These are phyloP conservation scores for Scheffersomyces stambukii DNA, from an alignment of 1,139 yeast species.

Conservation along the genomic window DNA sequence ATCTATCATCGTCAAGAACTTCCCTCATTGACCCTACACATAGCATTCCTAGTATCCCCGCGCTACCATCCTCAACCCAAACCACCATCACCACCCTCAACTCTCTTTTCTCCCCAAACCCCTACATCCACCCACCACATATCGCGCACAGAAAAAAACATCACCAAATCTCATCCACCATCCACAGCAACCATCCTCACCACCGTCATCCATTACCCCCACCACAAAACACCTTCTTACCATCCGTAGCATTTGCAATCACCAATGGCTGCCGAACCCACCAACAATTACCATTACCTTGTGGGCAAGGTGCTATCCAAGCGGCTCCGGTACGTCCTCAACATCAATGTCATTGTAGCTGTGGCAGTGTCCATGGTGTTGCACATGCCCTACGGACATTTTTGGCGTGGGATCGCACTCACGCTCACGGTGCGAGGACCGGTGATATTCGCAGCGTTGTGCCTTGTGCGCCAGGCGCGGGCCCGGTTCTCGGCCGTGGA, in stretches of 20 bases:
- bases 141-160: too few relatives aligned
- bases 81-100: too few relatives aligned
- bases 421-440: constrained; percentile 29
- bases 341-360: constrained; percentile 26
- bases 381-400: constrained; percentile 23
- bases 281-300: constrained; percentile 21
- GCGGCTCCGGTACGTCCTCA: constrained; percentile 33
- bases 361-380: constrained; percentile 21
- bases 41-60: too few relatives aligned
- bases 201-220: too few relatives aligned
- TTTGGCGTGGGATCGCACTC: constrained; percentile 28
- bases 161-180: too few relatives aligned
- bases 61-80: too few relatives aligned
- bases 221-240: too few relatives aligned
- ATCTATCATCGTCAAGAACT: too few relatives aligned
- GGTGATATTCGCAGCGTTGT: constrained; percentile 23
- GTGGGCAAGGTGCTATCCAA: constrained; percentile 31
- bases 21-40: too few relatives aligned
- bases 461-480: constrained; percentile 45
- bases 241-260: not conserved
- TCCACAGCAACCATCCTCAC: constrained; percentile 1
- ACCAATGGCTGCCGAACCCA: constrained; percentile 3
- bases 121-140: too few relatives aligned
- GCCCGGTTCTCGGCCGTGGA: constrained; percentile 50
- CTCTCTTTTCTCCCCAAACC: too few relatives aligned